phyloP scores from a whole-genome alignment of 192 early-diverging fungal species.

The Backusella luteola region DNA sequence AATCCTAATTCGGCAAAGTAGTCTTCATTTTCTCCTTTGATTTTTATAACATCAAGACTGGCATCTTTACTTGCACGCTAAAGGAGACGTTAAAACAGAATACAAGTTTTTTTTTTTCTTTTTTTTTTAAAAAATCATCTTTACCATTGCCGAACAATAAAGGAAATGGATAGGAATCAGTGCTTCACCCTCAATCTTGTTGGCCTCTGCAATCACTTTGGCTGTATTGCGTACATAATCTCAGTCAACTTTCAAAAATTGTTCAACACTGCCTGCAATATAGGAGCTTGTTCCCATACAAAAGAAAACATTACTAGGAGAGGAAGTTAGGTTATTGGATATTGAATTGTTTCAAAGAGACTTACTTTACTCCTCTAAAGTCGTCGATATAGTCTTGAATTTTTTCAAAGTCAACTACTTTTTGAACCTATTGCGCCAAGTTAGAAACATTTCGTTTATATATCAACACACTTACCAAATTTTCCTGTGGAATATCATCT shows the following conservation, averaged over 20 bases:
- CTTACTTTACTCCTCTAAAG: neutral
- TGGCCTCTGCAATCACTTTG: slow-evolving; percentile 52
- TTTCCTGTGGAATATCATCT: slow-evolving; percentile 40
- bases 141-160: neutral
- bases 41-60: slow-evolving; percentile 42
- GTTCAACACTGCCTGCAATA: slow-evolving; percentile 56
- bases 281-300: slow-evolving; percentile 68
- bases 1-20: neutral
- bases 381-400: neutral
- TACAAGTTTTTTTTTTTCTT: neutral
- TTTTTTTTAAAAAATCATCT: neutral
- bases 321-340: neutral
- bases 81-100: neutral
- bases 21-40: slow-evolving; percentile 42
- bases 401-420: neutral
- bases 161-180: neutral
- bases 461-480: slow-evolving; percentile 26
- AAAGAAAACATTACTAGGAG: slow-evolving; percentile 62
- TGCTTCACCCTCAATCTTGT: slow-evolving; percentile 19
- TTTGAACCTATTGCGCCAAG: neutral
- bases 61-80: neutral
- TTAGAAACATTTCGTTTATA: neutral
- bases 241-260: slow-evolving; percentile 66
- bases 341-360: neutral
- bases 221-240: slow-evolving; percentile 69